Evolutionary conservation across 2,329 filamentous ascomycete species (phyloP), one percentile per base, ranked within the genome.

Genomic region (Davidsoniella neocaledoniae): DNA sequence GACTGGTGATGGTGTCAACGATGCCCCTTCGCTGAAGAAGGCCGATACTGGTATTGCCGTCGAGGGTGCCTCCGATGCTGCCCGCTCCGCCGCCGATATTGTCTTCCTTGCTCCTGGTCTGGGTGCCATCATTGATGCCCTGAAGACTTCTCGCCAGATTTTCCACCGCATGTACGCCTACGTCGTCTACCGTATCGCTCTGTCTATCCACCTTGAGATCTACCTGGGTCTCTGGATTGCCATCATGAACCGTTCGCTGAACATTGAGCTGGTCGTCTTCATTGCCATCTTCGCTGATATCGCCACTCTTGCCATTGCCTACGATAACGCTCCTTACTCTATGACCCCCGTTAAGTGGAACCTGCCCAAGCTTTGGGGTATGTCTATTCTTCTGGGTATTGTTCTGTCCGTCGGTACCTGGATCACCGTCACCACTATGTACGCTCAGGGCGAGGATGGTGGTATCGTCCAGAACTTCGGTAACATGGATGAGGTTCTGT

Each of bases 81-180:
- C 87, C 60, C 84, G 86, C 57, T 91, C 86, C 53, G 86, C 86
- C 57, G 85, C 87, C 61, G 87, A 94, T 68, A 94, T 94, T 59
- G 86, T 94, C 59, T 94, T 94, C 75, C 77, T 94, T 63, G 86
- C 84, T 58, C 86, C 86, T 50, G 87, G 86, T 72, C 79, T 94
- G 55, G 87, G 86, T 66, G 84, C 86, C 55, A 93, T 94, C 65
- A 93, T 94, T 60, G 86, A 93, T 64, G 86, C 86, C 54, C 76
- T 94, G 58, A 94, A 94, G 72, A 93, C 84, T 57, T 90, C 86
- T 29, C 84, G 87, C 60, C 86, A 93, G 66, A 94, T 94, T 65
- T 94, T 94, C 74, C 86, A 94, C 70, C 85, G 87, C 60, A 94
- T 94, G 86, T 91, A 94, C 69, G 83, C 86, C 53, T 94, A 94